Evolutionary conservation across 1,139 yeast species (phyloP), one percentile per base, ranked within the genome.

Genomic region (Blastobotrys petasosporus): DNA sequence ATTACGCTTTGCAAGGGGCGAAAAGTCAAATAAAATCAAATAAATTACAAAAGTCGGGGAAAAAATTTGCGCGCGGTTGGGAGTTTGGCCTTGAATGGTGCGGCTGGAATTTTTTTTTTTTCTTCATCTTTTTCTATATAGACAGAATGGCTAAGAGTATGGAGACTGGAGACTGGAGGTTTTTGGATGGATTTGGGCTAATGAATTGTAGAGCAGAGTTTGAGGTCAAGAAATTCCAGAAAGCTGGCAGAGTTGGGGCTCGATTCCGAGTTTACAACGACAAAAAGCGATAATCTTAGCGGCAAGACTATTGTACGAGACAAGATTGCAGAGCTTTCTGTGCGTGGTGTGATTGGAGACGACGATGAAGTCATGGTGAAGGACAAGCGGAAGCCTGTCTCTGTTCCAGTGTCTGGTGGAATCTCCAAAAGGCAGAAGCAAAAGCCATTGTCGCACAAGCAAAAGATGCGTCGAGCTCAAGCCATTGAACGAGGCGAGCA

Each of bases 311-410:
- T 54, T 15, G 65, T 63, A 2, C 51, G 59, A 42, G 55, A 58
- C 40, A 56, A 62, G 37, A 49, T 62, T 16, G 68, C 67, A n/a
- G 59, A 57, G 46, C 47, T 56, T 39, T 49, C 63, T 3, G 65
- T 61, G 2, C 53, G 63, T 11, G 58, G 57, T 9, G 51, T 50
- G 39, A 42, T 59, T 41, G 51, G 42, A 29, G 51, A 53, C 30
- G 48, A 50, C 40, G 49, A 39, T 13, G 51, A 48, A 31, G 23
- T 32, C 23, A 32, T 10, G 11, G 12, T 15, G 12, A 41, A 41
- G 29, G 40, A 37, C 8, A 31, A 36, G 36, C 30, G 36, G 29
- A 44, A 39, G 12, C 32, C 42, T 2, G 34, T 33, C 15, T 13
- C 15, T n/a, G 30, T 37, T 11, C 46, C 39, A 6, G 25, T 5